Evolutionary conservation across 1,284 basidiomycete genomes (phyloP).

Genomic region (Marasmius sp.): DNA sequence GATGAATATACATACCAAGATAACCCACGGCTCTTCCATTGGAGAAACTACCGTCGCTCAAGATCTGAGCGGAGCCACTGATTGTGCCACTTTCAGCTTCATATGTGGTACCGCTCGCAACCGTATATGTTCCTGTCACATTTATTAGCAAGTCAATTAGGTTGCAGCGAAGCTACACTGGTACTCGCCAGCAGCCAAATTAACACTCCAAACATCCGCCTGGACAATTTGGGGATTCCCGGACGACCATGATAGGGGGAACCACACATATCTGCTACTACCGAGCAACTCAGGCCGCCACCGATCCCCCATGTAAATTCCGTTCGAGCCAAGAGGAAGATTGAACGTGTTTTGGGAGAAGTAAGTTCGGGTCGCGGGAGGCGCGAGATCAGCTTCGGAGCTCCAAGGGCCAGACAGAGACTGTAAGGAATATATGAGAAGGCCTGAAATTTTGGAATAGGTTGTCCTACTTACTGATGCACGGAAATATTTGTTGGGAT

Average conservation of each 20-base stretch:
- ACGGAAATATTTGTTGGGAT: slow-evolving; percentile 58
- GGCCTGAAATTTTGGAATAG: not conserved
- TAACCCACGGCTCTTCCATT: slow-evolving; percentile 56
- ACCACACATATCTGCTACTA: slow-evolving; percentile 62
- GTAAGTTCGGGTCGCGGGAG: slow-evolving; percentile 50
- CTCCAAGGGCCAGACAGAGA: slow-evolving; percentile 59
- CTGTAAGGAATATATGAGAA: slow-evolving; percentile 25
- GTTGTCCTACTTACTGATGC: slow-evolving; percentile 39
- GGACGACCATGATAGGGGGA: slow-evolving; percentile 53
- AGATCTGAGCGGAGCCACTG: slow-evolving; percentile 46
- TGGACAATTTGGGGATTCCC: slow-evolving; percentile 53
- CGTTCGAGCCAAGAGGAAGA: slow-evolving; percentile 47
- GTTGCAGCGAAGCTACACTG: not conserved
- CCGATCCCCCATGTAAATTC: slow-evolving; percentile 66
- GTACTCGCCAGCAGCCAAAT: slow-evolving; percentile 40
- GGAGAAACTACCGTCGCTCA: slow-evolving; percentile 48
- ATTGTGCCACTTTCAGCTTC: slow-evolving; percentile 55
- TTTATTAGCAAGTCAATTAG: not conserved
- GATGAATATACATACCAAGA: slow-evolving; percentile 38
- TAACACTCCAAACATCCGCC: slow-evolving; percentile 59
- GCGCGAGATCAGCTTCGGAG: slow-evolving; percentile 55
- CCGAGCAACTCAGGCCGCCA: slow-evolving; percentile 59
- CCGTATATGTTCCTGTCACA: slow-evolving; percentile 44
- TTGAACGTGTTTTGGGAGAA: slow-evolving; percentile 65
- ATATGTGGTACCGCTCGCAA: slow-evolving; percentile 52